Base-by-base conservation (phyloP, 2,329 filamentous ascomycete genomes). In the Pseudocercospora musae region DNA sequence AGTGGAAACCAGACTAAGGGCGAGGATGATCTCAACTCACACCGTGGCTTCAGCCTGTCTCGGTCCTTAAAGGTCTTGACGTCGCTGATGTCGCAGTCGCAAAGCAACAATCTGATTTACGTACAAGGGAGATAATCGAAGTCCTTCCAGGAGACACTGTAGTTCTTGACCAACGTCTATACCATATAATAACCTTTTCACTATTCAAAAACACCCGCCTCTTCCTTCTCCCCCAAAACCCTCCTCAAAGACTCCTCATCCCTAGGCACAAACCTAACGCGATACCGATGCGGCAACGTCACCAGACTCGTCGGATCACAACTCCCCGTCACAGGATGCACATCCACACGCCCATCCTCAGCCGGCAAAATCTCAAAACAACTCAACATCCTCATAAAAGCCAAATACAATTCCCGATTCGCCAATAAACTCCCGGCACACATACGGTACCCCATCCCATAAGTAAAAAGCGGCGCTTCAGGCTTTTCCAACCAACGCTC, bases 381-480 rank as follows among this genome's bases (percentile, higher is more conserved):
- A 72, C 82, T 85, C 25, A 89, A 74, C 66, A 86, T 82, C 29
- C 87, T 80, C 75, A 88, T 80, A 69, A 86, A 89, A 10, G 87
- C 79, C 9, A 88, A 78, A 63, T 89, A 89, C 18, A 89, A 77
- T 70, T 89, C 87, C 1, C 86, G 79, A 69, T 89, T 88, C 10
- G 86, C 86, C 1, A 89, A 78, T 42, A 87, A 70, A 1, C 81
- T 85, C 40, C 86, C 87, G 0, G 86, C 85, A 64, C 87, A 89
- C 87, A 89, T 89, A 42, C 86, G 82, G 66, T 88, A 88, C 1
- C 87, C 87, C 9, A 89, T 77, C 0, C 87, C 87, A 62, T 88
- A 89, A 0, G 85, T 87, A 72, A 88, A 88, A 11, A 88, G 73
- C 0, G 86, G 86, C 3, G 85, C 85, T 27, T 89, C 85, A 0